Evolutionary conservation across 805 yeast species (phyloP).

Genomic region (Hanseniaspora valbyensis): DNA sequence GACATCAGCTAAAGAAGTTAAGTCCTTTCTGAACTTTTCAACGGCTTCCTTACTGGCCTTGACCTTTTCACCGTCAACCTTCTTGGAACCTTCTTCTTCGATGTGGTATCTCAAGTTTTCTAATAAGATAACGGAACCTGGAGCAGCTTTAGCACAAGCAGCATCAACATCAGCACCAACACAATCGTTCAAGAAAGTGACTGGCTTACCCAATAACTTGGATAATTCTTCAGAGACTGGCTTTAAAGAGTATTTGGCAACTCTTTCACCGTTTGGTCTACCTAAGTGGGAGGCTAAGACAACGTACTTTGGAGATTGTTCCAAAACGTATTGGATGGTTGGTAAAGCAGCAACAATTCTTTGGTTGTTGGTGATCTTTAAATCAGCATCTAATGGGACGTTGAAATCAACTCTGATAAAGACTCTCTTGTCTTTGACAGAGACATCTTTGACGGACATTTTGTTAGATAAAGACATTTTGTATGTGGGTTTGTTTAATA

Average conservation of each 20-base stretch:
- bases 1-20: slow-evolving; percentile 90
- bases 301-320: slow-evolving; percentile 81
- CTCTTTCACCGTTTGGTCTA: slow-evolving; percentile 93
- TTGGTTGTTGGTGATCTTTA: slow-evolving; percentile 96
- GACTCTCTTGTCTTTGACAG: slow-evolving; percentile 83
- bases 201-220: slow-evolving; percentile 60
- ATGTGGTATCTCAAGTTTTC: slow-evolving; percentile 98
- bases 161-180: slow-evolving; percentile 86
- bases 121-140: slow-evolving; percentile 77
- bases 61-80: slow-evolving; percentile 83
- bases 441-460: slow-evolving; percentile 83
- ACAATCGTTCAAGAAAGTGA: slow-evolving; percentile 75
- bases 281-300: slow-evolving; percentile 96
- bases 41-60: slow-evolving; percentile 85
- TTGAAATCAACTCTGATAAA: slow-evolving; percentile 97
- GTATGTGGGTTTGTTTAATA: not conserved
- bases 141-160: slow-evolving; percentile 59
- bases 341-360: slow-evolving; percentile 99
- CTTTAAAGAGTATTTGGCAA: slow-evolving; percentile 76
- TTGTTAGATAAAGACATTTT: slow-evolving; percentile 87
- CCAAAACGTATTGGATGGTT: slow-evolving; percentile 89
- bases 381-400: slow-evolving; percentile 82
- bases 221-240: slow-evolving; percentile 89
- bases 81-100: slow-evolving; percentile 90
- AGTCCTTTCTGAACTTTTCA: slow-evolving; percentile 73